phyloP scores from a whole-genome alignment of 306 rosid genomes.

The Dryas octopetala region DNA sequence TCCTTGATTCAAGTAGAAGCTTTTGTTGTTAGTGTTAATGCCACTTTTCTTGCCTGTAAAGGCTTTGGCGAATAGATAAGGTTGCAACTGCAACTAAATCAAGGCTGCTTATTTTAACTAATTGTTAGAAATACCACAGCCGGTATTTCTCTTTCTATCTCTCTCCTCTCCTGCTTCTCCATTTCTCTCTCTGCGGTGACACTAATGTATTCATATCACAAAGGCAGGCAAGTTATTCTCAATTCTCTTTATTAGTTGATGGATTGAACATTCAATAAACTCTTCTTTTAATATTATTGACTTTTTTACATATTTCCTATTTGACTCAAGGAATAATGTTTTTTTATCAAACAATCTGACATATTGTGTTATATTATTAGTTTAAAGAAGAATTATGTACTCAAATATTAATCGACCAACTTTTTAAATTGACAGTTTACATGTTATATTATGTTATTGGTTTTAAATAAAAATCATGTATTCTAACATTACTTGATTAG shows the following conservation, averaged over 20 bases:
- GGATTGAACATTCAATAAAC: not conserved
- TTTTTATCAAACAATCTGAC: not conserved
- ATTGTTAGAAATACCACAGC: not conserved
- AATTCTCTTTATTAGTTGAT: not conserved
- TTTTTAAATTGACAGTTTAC: too few species aligned
- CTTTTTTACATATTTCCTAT: not conserved
- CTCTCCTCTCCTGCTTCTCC: too few species aligned
- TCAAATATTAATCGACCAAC: too few species aligned
- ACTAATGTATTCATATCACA: too few species aligned
- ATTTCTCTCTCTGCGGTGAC: too few species aligned
- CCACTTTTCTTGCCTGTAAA: constrained; percentile 11
- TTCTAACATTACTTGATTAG: too few species aligned
- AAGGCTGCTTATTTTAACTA: not conserved
- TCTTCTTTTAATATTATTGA: not conserved
- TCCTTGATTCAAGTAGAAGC: constrained; percentile 5
- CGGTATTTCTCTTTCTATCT: too few species aligned
- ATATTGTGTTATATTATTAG: not conserved
- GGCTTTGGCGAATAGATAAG: constrained; percentile 19
- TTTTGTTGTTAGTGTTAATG: not conserved
- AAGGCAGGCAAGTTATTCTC: too few species aligned
- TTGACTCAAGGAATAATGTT: too few species aligned
- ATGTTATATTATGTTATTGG: too few species aligned
- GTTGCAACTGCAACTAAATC: not conserved
- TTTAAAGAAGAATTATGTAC: too few species aligned
- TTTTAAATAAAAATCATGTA: too few species aligned